Conservation (phyloP, 768 basidiomycete species). For the Mrakia blollopis region DNA sequence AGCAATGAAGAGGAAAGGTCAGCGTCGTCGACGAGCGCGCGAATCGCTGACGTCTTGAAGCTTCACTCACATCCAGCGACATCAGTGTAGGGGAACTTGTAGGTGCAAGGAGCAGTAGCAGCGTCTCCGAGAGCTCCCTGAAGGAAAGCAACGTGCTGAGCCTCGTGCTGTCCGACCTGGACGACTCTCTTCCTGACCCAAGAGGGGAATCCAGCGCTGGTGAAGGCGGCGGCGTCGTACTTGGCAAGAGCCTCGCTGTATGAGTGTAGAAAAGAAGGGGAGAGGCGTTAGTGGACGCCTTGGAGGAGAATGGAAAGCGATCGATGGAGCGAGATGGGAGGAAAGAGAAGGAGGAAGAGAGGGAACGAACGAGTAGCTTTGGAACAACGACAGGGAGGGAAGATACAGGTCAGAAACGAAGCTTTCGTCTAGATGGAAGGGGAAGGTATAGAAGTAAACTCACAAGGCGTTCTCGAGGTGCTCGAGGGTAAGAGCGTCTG, state of each 20-base stretch:
- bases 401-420: not conserved
- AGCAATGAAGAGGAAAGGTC: slow-evolving; percentile 30
- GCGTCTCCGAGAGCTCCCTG: slow-evolving; percentile 49
- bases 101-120: slow-evolving; percentile 51
- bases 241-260: slow-evolving; percentile 47
- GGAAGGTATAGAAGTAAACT: not conserved
- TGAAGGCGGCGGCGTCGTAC: slow-evolving; percentile 52
- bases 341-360: not conserved
- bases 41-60: not conserved
- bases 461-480: slow-evolving; percentile 29
- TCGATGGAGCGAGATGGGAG: not conserved
- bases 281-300: not conserved
- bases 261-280: slow-evolving; percentile 11
- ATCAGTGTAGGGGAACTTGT: too few relatives aligned
- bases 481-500: slow-evolving; percentile 18
- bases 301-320: not conserved
- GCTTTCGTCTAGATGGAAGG: not conserved
- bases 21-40: not conserved
- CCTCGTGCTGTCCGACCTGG: slow-evolving; percentile 18
- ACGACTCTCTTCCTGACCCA: slow-evolving; percentile 50
- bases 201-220: slow-evolving; percentile 45
- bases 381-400: not conserved
- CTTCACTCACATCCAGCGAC: too few relatives aligned
- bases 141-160: slow-evolving; percentile 55
- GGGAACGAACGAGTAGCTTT: not conserved